Conservation (phyloP, 2,329 filamentous ascomycete species). For the Pseudogymnoascus sp. region DNA sequence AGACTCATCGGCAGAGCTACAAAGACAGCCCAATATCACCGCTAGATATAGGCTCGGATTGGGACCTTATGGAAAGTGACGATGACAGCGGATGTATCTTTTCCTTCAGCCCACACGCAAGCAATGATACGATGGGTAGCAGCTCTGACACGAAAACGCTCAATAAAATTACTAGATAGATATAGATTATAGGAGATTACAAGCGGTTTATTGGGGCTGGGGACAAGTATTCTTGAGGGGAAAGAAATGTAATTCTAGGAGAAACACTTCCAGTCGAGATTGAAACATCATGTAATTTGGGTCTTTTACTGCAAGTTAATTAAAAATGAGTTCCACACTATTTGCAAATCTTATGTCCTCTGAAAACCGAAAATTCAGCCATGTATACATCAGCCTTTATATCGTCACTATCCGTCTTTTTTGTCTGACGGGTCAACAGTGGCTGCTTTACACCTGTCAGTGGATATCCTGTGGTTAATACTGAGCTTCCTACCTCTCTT, state of each 20-base stretch:
- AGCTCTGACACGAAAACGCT: not conserved
- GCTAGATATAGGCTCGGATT: not conserved
- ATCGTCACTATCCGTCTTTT: not conserved
- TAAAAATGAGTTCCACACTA: not conserved
- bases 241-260: not conserved
- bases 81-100: not conserved
- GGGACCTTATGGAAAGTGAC: not conserved
- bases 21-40: not conserved
- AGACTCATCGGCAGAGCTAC: not conserved
- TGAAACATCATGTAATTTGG: not conserved
- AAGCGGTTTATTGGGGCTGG: not conserved
- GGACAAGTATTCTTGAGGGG: too few species aligned
- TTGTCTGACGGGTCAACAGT: not conserved
- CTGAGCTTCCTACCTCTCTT: not conserved
- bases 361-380: constrained; percentile 12
- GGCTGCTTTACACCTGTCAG: constrained; percentile 7
- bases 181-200: not conserved
- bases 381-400: constrained; percentile 14
- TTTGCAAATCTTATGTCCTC: constrained; percentile 10
- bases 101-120: not conserved
- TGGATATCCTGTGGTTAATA: not conserved
- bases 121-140: not conserved
- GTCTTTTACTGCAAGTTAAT: too few species aligned
- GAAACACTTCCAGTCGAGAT: not conserved
- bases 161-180: not conserved